Evolutionary conservation across 1,139 yeast genomes (phyloP).

Genomic region (Lodderomyces metapsilosis): DNA sequence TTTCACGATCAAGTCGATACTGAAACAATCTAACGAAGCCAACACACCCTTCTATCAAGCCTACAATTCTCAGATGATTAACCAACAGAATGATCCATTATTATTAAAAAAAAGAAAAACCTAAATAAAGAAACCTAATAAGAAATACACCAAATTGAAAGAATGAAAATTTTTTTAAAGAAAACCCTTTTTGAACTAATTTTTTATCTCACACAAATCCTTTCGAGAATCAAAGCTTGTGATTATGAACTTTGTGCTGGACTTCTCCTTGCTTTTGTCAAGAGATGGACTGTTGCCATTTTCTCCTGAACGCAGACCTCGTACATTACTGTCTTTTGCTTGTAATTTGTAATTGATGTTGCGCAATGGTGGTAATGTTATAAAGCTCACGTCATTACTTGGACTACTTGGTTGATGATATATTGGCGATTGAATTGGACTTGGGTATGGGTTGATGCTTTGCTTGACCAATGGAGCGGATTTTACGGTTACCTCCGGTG

Average conservation of each 20-base stretch:
- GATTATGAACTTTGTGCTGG: slow-evolving; percentile 22
- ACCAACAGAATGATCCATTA: neutral
- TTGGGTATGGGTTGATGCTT: slow-evolving; percentile 18
- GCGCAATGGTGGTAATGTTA: slow-evolving; percentile 18
- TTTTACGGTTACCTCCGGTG: neutral
- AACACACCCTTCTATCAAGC: too few relatives aligned
- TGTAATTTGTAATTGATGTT: slow-evolving; percentile 14
- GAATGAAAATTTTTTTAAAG: too few relatives aligned
- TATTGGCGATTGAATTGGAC: slow-evolving; percentile 23
- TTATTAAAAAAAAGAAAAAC: too few relatives aligned
- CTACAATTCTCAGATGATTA: too few relatives aligned
- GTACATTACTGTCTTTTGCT: slow-evolving; percentile 16
- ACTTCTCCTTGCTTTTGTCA: neutral
- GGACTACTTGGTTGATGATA: slow-evolving; percentile 5
- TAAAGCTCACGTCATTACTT: slow-evolving; percentile 16
- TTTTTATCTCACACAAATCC: slow-evolving; percentile 25
- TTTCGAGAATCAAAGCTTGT: slow-evolving; percentile 27
- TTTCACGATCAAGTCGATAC: too few relatives aligned
- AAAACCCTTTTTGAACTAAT: neutral
- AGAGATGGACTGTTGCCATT: neutral
- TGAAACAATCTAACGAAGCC: too few relatives aligned
- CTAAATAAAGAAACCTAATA: slow-evolving; percentile 1
- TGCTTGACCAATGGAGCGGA: slow-evolving; percentile 5
- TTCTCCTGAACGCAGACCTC: slow-evolving; percentile 10
- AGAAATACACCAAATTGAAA: neutral